Evolutionary conservation across 768 basidiomycete genomes (phyloP).

Genomic region (Phaeotremella fagi): DNA sequence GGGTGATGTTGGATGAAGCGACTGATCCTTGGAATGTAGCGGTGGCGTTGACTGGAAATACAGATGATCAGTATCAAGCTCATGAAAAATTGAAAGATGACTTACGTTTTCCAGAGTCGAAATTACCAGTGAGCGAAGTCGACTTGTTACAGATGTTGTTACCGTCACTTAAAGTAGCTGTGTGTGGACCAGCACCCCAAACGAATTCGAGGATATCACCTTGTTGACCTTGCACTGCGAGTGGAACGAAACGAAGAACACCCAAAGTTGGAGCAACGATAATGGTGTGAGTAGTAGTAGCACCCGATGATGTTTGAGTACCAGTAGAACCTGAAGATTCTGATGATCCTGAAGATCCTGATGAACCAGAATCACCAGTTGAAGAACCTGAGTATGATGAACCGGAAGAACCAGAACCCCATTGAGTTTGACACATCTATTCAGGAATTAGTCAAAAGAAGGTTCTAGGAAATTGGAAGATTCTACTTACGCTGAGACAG

Average conservation of each 20-base stretch:
- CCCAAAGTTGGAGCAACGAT: slow-evolving; percentile 36
- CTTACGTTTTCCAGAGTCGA: slow-evolving; percentile 38
- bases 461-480: not conserved
- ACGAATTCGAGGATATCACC: slow-evolving; percentile 29
- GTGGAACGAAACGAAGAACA: slow-evolving; percentile 37
- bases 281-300: slow-evolving; percentile 26
- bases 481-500: slow-evolving; percentile 1
- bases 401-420: slow-evolving; percentile 1
- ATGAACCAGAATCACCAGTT: too few species aligned
- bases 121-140: slow-evolving; percentile 9
- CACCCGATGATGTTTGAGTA: not conserved
- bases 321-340: not conserved
- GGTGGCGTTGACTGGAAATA: slow-evolving; percentile 37
- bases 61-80: not conserved
- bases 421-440: slow-evolving; percentile 7
- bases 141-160: slow-evolving; percentile 34
- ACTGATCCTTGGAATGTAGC: slow-evolving; percentile 14
- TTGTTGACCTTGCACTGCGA: slow-evolving; percentile 22
- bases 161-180: slow-evolving; percentile 11
- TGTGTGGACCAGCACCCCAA: slow-evolving; percentile 35
- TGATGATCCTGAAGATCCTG: not conserved
- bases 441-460: not conserved
- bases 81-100: not conserved
- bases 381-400: not conserved
- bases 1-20: slow-evolving; percentile 2